Conservation (phyloP, 148 eudicot species). For the Camellia japonica region DNA sequence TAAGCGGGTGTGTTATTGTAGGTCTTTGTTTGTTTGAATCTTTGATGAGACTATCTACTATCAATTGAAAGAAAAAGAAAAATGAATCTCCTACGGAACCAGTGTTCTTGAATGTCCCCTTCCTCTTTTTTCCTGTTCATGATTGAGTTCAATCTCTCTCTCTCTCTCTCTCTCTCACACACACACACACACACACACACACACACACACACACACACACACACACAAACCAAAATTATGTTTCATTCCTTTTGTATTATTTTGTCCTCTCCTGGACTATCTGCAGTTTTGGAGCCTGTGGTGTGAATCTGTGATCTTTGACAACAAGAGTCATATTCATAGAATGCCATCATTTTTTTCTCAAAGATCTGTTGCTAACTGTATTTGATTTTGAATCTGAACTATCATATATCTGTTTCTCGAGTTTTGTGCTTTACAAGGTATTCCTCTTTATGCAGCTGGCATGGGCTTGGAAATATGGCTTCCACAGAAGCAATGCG, state of each 20-base stretch:
- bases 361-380: background rate
- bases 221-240: background rate
- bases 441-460: constrained; percentile 48
- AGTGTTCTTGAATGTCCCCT: background rate
- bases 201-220: background rate
- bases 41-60: background rate
- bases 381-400: background rate
- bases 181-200: background rate
- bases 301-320: background rate
- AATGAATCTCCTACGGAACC: background rate
- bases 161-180: background rate
- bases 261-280: background rate
- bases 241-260: background rate
- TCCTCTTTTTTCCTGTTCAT: background rate
- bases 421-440: constrained; percentile 11
- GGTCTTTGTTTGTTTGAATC: background rate
- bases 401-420: background rate
- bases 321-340: background rate
- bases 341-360: background rate
- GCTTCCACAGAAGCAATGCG: constrained; percentile 98
- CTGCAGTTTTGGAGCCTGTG: no score
- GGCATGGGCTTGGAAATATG: constrained; percentile 91
- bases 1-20: background rate
- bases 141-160: background rate
- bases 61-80: background rate